phyloP scores from a whole-genome alignment of 495 filamentous ascomycete species.

The Melanomma pulvis-pyrius region DNA sequence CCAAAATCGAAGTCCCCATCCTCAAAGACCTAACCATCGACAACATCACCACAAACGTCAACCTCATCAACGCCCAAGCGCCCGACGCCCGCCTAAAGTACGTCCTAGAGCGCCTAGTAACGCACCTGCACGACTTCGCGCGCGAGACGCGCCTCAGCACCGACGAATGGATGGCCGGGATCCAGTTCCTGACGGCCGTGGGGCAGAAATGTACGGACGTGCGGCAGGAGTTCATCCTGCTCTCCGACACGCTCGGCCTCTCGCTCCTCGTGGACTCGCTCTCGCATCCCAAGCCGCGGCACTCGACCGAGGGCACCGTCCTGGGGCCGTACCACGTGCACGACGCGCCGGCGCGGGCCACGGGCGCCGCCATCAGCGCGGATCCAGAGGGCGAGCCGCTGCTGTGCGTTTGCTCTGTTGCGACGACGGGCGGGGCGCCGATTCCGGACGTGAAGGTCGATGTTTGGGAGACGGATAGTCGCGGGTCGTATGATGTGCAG shows the following conservation, averaged over 20 bases:
- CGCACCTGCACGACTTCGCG: slow-evolving; percentile 51
- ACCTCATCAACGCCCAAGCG: slow-evolving; percentile 46
- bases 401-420: slow-evolving; percentile 75
- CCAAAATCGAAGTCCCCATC: slow-evolving; percentile 39
- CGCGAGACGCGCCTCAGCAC: slow-evolving; percentile 48
- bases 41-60: slow-evolving; percentile 52
- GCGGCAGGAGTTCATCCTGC: slow-evolving; percentile 83
- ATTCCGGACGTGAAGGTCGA: slow-evolving; percentile 75
- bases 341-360: slow-evolving; percentile 67
- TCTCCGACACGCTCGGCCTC: slow-evolving; percentile 87
- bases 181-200: slow-evolving; percentile 47
- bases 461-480: slow-evolving; percentile 91
- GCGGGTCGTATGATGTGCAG: slow-evolving; percentile 90
- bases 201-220: slow-evolving; percentile 50
- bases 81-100: slow-evolving; percentile 46
- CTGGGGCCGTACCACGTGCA: slow-evolving; percentile 94
- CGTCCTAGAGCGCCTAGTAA: slow-evolving; percentile 46
- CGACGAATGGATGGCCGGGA: slow-evolving; percentile 48
- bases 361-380: slow-evolving; percentile 71
- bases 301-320: slow-evolving; percentile 82
- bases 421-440: slow-evolving; percentile 68
- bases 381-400: slow-evolving; percentile 72
- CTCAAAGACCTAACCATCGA: slow-evolving; percentile 51
- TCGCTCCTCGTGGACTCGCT: slow-evolving; percentile 88
- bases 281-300: slow-evolving; percentile 82